Evolutionary conservation across 352 stramenopile species (phyloP), one percentile per base, ranked within the genome.

Genomic region (Phytophthora lateralis): DNA sequence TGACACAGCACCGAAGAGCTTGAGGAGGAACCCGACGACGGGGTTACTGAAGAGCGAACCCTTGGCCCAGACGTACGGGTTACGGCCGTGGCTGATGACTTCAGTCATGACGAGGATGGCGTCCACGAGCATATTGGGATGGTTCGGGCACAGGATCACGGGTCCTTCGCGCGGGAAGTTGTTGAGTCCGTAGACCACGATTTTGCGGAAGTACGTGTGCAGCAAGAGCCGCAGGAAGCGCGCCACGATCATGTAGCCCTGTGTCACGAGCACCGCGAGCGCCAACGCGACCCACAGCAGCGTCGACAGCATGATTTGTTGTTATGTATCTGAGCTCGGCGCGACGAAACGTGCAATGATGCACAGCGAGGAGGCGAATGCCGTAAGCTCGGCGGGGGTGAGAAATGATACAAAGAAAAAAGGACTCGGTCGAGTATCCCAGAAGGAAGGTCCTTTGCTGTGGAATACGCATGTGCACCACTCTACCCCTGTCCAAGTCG

Each of bases 41-140:
- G 72, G 67, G 69, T 88, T 85, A n/a, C 68, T 71, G 39, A 93
- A 91, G 35, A 91, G 68, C 45, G 83, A 85, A n/a, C 81, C 83
- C 54, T 93, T 93, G 35, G 73, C 81, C 83, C 83, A 93, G 11
- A 84, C 71, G 63, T 87, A 93, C 37, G 83, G 78, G 42, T 75
- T 75, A 47, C 81, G 81, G 8, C 78, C 78, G 29, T 80, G 66
- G 24, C 56, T 71, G n/a, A 61, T 69, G 26, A 69, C 79, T 60
- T 93, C 79, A n/a, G 81, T 91, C 53, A 91, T 80, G 29, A 91
- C 80, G n/a, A 93, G 68, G 34, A 91, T 74, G 59, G 73, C 71
- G 55, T 93, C 83, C 17, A 93, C 80, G 30, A 93, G 76, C 83
- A 93, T 93, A 59, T 93, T 93, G 4, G 83, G 83, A 56, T 93